Percentiles rank a stretch among this genome's conserved stretches.
Evolutionary conservation across 2,329 filamentous ascomycete genomes (phyloP).

Genomic region (Aphanocladium album): DNA sequence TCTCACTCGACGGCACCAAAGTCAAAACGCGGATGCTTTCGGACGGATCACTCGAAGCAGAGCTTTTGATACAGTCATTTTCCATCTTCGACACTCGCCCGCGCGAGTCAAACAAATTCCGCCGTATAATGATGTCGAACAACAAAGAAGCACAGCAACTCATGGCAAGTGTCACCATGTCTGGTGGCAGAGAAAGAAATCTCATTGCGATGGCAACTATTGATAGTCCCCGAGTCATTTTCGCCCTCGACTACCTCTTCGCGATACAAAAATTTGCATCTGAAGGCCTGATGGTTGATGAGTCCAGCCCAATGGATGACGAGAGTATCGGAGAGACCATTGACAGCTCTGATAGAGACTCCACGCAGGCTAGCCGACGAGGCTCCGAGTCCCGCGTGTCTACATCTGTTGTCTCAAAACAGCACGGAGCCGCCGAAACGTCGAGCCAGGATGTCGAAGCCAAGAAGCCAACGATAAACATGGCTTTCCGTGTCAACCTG

Average conservation of each 20-base stretch:
- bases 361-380: conserved; percentile 44
- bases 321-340: conserved; percentile 52
- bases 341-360: conserved; percentile 56
- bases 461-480: conserved; percentile 49
- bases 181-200: conserved; percentile 73
- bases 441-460: not conserved
- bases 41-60: conserved; percentile 85
- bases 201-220: conserved; percentile 89
- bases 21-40: conserved; percentile 91
- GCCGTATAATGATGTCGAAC: conserved; percentile 95
- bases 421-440: conserved; percentile 3
- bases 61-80: conserved; percentile 89
- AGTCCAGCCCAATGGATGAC: conserved; percentile 46
- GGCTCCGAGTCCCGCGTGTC: conserved; percentile 30
- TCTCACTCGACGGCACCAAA: conserved; percentile 88
- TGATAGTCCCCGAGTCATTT: conserved; percentile 90
- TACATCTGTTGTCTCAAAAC: conserved; percentile 20
- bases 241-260: conserved; percentile 93
- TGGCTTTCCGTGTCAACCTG: conserved; percentile 87
- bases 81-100: conserved; percentile 91
- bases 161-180: conserved; percentile 95
- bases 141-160: conserved; percentile 96
- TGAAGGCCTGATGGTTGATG: conserved; percentile 60
- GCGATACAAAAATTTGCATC: conserved; percentile 80
- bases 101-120: conserved; percentile 88